Evolutionary conservation across 352 stramenopile species (phyloP).

Genomic region (Phytophthora syringae): DNA sequence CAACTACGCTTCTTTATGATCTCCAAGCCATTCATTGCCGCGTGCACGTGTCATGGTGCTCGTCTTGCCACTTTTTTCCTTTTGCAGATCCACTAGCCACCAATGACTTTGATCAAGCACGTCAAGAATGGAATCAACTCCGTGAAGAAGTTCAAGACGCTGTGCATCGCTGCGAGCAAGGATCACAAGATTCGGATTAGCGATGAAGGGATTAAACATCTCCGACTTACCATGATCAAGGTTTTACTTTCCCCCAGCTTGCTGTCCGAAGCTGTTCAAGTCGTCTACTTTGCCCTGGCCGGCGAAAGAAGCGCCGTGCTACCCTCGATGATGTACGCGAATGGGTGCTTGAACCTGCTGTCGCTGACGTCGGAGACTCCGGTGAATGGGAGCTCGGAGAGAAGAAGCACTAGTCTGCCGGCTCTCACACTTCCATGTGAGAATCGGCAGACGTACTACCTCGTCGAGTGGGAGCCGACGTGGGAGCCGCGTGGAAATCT

Average conservation of each 20-base stretch:
- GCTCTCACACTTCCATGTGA: no score
- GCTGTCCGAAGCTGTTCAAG: no score
- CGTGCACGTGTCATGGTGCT: not conserved
- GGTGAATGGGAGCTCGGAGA: no score
- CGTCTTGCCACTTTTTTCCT: not conserved
- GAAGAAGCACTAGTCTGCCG: no score
- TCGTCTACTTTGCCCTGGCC: conserved; percentile 1
- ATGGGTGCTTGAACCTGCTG: no score
- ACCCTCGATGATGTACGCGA: not conserved
- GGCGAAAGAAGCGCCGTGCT: not conserved
- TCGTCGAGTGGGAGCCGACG: no score
- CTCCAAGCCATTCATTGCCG: not conserved
- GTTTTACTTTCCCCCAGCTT: not conserved
- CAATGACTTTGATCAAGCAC: not conserved
- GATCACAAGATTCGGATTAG: conserved; percentile 5
- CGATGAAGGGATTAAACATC: conserved; percentile 10
- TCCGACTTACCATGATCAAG: conserved; percentile 17
- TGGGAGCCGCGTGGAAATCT: no score
- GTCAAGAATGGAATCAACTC: not conserved
- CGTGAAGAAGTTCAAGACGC: not conserved
- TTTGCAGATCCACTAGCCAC: not conserved
- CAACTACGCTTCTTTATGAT: no score
- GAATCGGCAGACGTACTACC: no score
- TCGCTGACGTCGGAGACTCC: no score
- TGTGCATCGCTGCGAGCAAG: conserved; percentile 3